Evolutionary conservation across 306 rosid species (phyloP), one percentile per base, ranked within the genome.

Genomic region (Inga laurina): DNA sequence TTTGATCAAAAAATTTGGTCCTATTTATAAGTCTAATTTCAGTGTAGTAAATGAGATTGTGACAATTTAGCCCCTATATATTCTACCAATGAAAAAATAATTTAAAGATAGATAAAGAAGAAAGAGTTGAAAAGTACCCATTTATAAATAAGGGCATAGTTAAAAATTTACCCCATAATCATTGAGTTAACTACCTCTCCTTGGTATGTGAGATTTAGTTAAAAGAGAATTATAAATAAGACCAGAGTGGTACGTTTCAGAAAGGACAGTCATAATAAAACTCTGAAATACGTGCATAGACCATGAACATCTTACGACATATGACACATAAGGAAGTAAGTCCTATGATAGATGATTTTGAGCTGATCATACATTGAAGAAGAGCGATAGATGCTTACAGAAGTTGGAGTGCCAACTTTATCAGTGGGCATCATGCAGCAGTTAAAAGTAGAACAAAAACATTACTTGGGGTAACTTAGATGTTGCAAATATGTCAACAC

Each of bases 371-470:
- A 6, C 24, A 62, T 46, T 80, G 72, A 32, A 48, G 70, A 48
- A 48, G 46, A 41, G 73, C 61, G 34, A 44, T 52, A 10, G 9
- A 4, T 44, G 70, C 32, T 10, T 59, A 35, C 46, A 71, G 44
- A 57, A 64, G 15, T 10, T 65, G 48, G 45, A 56, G 51, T 75
- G 43, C 73, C 52, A 77, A 72, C 67, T 71, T 27, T 81, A 49
- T 65, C 44, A 71, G 56, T 13, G 24, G 30, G 30, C 81, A 78
- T 74, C 61, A 82, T 78, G 30, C 49, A 27, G 76, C 74, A 64
- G 41, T 74, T 19, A 49, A 49, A 74, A 19, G 1, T 75, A 3
- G 48, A 3, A 54, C 32, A 75, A 10, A 61, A 59, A 41, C 64
- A 49, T 46, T 79, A 43, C 32, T 67, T 46, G 49, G 5, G 16